A percentile compares a stretch with the other conserved stretches of the same genome.
Evolutionary conservation across 352 stramenopile genomes (phyloP).

Genomic region (Globisporangium rhizosaccharum): DNA sequence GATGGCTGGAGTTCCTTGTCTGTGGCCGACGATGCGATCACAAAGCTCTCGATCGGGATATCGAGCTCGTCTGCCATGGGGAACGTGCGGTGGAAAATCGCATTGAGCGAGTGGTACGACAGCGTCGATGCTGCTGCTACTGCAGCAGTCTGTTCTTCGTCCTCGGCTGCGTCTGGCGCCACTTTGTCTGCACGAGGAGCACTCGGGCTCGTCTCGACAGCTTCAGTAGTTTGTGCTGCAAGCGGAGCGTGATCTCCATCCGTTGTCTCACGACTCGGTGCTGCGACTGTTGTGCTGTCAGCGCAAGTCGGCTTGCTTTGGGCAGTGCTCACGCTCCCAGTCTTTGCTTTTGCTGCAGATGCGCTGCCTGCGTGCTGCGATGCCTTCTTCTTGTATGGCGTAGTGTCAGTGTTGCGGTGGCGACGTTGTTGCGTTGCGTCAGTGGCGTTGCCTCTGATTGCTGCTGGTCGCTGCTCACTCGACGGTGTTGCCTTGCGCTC

Average conservation of each 20-base stretch:
- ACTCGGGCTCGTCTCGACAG: not conserved
- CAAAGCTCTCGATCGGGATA: constrained; percentile 68
- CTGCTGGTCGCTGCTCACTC: too few relatives aligned
- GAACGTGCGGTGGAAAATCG: constrained; percentile 56
- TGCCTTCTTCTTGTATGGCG: too few relatives aligned
- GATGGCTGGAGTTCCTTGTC: constrained; percentile 35
- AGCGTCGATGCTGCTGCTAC: constrained; percentile 7
- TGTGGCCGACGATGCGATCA: constrained; percentile 49
- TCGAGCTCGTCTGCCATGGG: constrained; percentile 70
- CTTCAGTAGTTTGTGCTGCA: too few relatives aligned
- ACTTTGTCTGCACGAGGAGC: not conserved
- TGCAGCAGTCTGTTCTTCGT: not conserved
- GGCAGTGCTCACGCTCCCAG: not conserved
- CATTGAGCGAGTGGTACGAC: constrained; percentile 48
- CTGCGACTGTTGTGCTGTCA: not conserved
- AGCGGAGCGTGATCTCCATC: too few relatives aligned
- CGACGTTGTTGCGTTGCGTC: too few relatives aligned
- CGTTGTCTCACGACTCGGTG: not conserved
- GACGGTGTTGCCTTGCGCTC: too few relatives aligned
- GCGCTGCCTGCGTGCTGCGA: too few relatives aligned
- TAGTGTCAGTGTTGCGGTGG: too few relatives aligned
- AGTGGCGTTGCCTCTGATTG: too few relatives aligned
- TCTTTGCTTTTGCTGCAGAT: not conserved
- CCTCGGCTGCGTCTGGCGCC: not conserved
- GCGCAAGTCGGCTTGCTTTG: not conserved